Percentiles rank a stretch among this genome's conserved stretches.
Evolutionary conservation across 2,329 filamentous ascomycete genomes (phyloP).

Genomic region (Aspergillus ibericus): DNA sequence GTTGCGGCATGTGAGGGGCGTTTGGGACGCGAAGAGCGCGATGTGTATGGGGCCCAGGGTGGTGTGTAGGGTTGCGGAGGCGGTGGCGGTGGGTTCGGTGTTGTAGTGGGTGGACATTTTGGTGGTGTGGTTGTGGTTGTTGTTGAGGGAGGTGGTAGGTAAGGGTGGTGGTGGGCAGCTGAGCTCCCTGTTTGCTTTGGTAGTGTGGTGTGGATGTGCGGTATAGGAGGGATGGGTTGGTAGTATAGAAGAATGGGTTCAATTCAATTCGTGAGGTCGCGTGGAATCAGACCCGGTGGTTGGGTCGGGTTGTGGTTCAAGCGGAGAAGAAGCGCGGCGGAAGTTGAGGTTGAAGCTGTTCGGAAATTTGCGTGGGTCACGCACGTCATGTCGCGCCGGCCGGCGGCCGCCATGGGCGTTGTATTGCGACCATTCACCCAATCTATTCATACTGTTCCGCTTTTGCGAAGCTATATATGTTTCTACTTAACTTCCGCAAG

Average conservation of each 20-base stretch:
- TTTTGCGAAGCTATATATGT: too few species aligned
- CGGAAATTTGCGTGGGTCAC: slow-evolving; percentile 14
- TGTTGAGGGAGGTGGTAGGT: neutral
- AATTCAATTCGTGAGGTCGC: neutral
- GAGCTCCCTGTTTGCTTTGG: neutral
- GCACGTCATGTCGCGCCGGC: slow-evolving; percentile 18
- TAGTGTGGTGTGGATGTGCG: neutral
- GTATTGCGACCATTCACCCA: neutral
- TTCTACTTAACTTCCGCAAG: too few species aligned
- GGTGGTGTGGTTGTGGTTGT: neutral
- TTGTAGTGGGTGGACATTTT: slow-evolving; percentile 88
- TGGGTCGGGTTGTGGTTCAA: neutral
- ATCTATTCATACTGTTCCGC: neutral
- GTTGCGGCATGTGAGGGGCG: slow-evolving; percentile 86
- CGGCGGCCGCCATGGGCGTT: neutral
- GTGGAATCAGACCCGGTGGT: neutral
- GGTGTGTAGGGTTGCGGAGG: slow-evolving; percentile 86
- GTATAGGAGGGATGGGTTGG: neutral
- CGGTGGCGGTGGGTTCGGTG: slow-evolving; percentile 90
- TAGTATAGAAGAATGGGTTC: neutral
- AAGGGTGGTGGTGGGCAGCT: neutral
- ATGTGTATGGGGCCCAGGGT: slow-evolving; percentile 85
- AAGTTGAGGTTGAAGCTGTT: slow-evolving; percentile 19
- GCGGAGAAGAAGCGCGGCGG: neutral
- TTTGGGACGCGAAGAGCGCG: slow-evolving; percentile 93